A percentile compares a stretch with the other conserved stretches of the same genome.
Evolutionary conservation across 495 filamentous ascomycete species (phyloP).

Genomic region (Zalerion maritima): DNA sequence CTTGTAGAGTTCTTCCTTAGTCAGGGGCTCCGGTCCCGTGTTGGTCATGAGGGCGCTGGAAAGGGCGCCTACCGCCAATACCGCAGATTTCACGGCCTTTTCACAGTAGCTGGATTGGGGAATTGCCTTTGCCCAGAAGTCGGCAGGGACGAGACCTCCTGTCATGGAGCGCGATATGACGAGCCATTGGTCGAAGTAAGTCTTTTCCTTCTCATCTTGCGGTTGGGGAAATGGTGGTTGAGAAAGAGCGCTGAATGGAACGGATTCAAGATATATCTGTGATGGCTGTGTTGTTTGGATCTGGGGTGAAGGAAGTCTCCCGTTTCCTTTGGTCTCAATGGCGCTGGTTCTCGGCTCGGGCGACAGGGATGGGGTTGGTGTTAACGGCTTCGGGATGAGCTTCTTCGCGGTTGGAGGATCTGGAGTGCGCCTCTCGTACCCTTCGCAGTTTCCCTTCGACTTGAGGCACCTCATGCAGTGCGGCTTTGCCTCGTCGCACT

Average conservation of each 20-base stretch:
- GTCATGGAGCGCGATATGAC: slow-evolving; percentile 7
- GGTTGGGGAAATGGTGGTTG: not conserved
- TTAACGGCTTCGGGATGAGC: slow-evolving; percentile 2
- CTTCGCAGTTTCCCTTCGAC: slow-evolving; percentile 15
- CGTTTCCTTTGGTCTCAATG: not conserved
- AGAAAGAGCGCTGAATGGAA: not conserved
- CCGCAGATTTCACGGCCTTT: slow-evolving; percentile 12
- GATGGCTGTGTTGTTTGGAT: not conserved
- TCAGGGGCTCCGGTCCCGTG: not conserved
- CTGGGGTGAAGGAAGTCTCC: not conserved
- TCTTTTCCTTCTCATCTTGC: slow-evolving; percentile 6
- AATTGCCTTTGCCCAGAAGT: slow-evolving; percentile 10
- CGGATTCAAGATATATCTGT: not conserved
- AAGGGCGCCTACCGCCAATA: slow-evolving; percentile 14
- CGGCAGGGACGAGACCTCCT: slow-evolving; percentile 10
- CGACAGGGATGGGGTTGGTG: not conserved
- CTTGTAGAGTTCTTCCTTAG: not conserved
- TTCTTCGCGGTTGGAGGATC: not conserved
- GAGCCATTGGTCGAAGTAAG: slow-evolving; percentile 11
- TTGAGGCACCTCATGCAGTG: slow-evolving; percentile 16
- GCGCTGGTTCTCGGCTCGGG: not conserved
- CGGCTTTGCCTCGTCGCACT: slow-evolving; percentile 43
- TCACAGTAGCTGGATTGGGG: slow-evolving; percentile 11
- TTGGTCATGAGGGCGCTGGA: slow-evolving; percentile 5
- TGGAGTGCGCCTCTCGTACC: slow-evolving; percentile 5